Evolutionary conservation across 352 stramenopile species (phyloP).

Genomic region (Pythium vanterpoolii): DNA sequence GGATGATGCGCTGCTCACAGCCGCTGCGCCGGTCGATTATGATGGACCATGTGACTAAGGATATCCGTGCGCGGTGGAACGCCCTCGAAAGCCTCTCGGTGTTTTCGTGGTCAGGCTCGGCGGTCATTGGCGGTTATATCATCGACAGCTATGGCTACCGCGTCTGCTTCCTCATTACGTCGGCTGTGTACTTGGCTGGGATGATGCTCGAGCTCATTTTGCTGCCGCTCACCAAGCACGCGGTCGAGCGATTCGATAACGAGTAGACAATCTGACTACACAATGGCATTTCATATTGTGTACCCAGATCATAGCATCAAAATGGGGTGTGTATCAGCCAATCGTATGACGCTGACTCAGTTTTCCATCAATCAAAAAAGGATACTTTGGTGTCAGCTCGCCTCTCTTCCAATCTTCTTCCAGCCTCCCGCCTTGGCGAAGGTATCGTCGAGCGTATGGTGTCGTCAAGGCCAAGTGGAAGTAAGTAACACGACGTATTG

Average conservation of each 20-base stretch:
- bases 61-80: conserved; percentile 75
- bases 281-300: conserved; percentile 8
- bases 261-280: conserved; percentile 12
- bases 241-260: conserved; percentile 34
- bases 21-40: conserved; percentile 70
- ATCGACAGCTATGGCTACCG: conserved; percentile 79
- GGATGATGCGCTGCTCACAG: conserved; percentile 84
- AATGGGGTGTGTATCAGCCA: background rate
- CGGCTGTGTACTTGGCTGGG: conserved; percentile 56
- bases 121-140: conserved; percentile 71
- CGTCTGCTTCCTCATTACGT: conserved; percentile 80
- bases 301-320: conserved; percentile 12
- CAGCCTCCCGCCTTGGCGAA: conserved; percentile 21
- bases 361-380: background rate
- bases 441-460: conserved; percentile 19
- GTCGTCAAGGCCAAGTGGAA: conserved; percentile 23
- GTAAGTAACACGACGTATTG: background rate
- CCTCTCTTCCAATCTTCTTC: conserved; percentile 4
- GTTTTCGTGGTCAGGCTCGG: conserved; percentile 78
- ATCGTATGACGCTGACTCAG: background rate
- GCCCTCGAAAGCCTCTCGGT: conserved; percentile 68
- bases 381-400: conserved; percentile 1
- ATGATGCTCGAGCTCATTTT: conserved; percentile 56
- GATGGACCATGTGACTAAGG: conserved; percentile 78
- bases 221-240: conserved; percentile 57